These are phyloP conservation scores for Evernia prunastri DNA, from an alignment of 495 filamentous ascomycete species.

Conservation along the genomic window DNA sequence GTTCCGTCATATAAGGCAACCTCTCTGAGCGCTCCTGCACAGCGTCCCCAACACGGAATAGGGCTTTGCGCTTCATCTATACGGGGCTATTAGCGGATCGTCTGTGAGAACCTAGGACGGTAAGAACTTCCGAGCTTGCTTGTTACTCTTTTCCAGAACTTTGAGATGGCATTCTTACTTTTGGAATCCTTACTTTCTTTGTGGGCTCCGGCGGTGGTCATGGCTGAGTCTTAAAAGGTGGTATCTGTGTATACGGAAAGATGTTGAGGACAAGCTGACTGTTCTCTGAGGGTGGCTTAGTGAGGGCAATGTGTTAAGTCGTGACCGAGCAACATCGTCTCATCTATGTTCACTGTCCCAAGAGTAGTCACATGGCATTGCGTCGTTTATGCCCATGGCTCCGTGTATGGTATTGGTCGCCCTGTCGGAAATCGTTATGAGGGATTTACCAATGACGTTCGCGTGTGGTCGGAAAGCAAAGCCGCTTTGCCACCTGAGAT, in stretches of 20 bases:
- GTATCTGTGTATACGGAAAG: background rate
- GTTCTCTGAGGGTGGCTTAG: background rate
- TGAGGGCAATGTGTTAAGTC: background rate
- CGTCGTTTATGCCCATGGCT: too few relatives aligned
- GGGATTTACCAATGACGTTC: too few relatives aligned
- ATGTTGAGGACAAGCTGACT: background rate
- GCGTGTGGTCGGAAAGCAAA: too few relatives aligned
- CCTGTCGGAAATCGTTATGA: too few relatives aligned
- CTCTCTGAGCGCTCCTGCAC: background rate
- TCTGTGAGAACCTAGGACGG: background rate
- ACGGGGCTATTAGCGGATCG: background rate
- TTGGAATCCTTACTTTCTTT: background rate
- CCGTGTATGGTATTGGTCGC: too few relatives aligned
- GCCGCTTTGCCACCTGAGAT: too few relatives aligned
- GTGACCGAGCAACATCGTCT: too few relatives aligned
- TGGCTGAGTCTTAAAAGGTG: background rate
- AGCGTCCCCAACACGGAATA: background rate
- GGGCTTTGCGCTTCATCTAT: background rate
- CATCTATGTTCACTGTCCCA: too few relatives aligned
- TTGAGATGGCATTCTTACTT: background rate
- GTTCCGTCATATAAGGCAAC: background rate
- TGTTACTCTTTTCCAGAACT: background rate
- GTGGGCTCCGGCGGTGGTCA: background rate
- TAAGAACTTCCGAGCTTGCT: background rate
- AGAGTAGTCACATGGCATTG: too few relatives aligned